Evolutionary conservation across 2,329 filamentous ascomycete species (phyloP).

Genomic region (Phaeophleospora eucalypticola): DNA sequence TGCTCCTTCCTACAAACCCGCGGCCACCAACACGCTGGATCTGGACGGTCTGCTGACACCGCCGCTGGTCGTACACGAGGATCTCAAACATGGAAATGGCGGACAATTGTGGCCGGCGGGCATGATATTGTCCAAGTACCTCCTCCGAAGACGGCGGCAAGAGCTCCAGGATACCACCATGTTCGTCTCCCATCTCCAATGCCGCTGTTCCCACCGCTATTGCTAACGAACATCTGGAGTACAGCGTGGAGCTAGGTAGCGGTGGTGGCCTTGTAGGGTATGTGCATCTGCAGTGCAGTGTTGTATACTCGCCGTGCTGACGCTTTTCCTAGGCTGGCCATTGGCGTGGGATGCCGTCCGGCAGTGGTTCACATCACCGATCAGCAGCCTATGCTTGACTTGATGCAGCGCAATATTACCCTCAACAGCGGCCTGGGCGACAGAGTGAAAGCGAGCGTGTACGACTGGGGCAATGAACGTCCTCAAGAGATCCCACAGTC

Average conservation of each 20-base stretch:
- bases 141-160: conserved; percentile 69
- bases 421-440: conserved; percentile 64
- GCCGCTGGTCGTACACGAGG: conserved; percentile 75
- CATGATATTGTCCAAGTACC: conserved; percentile 79
- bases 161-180: conserved; percentile 65
- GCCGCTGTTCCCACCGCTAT: background rate
- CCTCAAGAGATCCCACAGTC: conserved; percentile 43
- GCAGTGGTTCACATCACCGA: conserved; percentile 76
- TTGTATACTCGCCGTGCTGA: too few relatives aligned
- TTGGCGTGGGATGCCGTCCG: conserved; percentile 54
- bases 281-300: conserved; percentile 11
- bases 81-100: conserved; percentile 82
- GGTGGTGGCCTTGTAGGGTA: conserved; percentile 80
- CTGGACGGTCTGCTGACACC: conserved; percentile 70
- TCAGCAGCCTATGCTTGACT: conserved; percentile 73
- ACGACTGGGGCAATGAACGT: conserved; percentile 67
- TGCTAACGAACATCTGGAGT: conserved; percentile 13
- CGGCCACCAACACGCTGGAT: conserved; percentile 49
- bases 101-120: conserved; percentile 94
- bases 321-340: conserved; percentile 45
- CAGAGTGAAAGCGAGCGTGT: conserved; percentile 61
- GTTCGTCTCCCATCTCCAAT: conserved; percentile 50
- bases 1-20: conserved; percentile 49
- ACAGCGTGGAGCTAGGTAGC: conserved; percentile 83
- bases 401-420: conserved; percentile 85